Percentiles rank a stretch among this genome's conserved stretches.
phyloP scores from a whole-genome alignment of 805 yeast genomes.

The Zygosaccharomyces siamensis region DNA sequence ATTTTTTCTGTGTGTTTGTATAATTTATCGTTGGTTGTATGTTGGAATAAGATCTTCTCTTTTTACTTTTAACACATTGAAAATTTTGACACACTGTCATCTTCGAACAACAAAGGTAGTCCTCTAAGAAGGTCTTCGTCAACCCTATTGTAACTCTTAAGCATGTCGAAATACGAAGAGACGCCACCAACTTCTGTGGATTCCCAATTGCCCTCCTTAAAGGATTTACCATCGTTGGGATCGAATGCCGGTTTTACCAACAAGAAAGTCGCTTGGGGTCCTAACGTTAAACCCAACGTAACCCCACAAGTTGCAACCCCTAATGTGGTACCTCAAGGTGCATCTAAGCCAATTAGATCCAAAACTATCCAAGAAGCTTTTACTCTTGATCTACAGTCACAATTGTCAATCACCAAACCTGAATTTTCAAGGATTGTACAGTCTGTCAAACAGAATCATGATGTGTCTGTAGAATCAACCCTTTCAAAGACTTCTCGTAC shows the following conservation, averaged over 20 bases:
- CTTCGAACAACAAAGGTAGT: background rate
- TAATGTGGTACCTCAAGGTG: conserved; percentile 19
- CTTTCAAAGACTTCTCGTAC: conserved; percentile 76
- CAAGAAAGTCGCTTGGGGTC: conserved; percentile 40
- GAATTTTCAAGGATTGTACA: conserved; percentile 66
- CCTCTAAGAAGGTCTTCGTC: background rate
- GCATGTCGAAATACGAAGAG: conserved; percentile 14
- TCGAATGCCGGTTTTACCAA: conserved; percentile 37
- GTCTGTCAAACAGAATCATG: conserved; percentile 51
- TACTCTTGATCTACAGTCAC: conserved; percentile 64
- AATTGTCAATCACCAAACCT: conserved; percentile 54
- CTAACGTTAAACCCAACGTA: conserved; percentile 42
- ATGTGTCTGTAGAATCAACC: conserved; percentile 77
- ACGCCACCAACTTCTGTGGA: conserved; percentile 21
- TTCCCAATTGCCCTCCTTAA: conserved; percentile 29
- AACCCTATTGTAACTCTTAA: background rate
- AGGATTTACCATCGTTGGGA: conserved; percentile 65
- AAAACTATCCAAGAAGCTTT: conserved; percentile 73
- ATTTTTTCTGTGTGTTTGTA: background rate
- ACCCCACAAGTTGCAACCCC: conserved; percentile 22
- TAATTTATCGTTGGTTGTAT: background rate
- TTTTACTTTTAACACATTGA: background rate
- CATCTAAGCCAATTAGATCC: conserved; percentile 48
- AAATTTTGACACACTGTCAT: background rate
- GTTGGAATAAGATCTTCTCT: background rate